Percentiles rank a stretch among this genome's conserved stretches.
Evolutionary conservation across 768 basidiomycete species (phyloP).

Genomic region (Lentinula boryana): DNA sequence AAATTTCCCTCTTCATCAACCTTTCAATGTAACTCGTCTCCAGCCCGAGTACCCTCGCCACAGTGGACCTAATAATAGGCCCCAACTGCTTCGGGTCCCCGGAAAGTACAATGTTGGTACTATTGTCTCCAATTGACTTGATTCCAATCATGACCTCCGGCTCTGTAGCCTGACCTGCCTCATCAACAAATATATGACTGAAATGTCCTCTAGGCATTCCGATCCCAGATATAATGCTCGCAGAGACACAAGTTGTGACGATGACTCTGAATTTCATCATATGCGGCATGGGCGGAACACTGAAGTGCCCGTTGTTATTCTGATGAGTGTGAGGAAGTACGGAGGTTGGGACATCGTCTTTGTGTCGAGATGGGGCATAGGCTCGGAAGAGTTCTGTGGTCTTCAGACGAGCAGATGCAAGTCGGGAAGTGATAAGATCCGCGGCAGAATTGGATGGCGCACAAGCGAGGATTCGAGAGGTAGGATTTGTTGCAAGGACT

Average conservation of each 20-base stretch:
- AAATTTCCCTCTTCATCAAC: conserved; percentile 20
- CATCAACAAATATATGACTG: conserved; percentile 64
- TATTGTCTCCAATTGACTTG: conserved; percentile 26
- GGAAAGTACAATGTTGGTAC: conserved; percentile 33
- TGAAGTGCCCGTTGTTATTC: conserved; percentile 30
- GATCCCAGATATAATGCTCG: conserved; percentile 47
- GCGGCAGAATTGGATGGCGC: conserved; percentile 66
- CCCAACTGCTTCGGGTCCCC: conserved; percentile 45
- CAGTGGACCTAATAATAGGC: conserved; percentile 33
- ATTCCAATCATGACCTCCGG: conserved; percentile 53
- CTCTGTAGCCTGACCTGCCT: conserved; percentile 70
- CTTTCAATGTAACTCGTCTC: conserved; percentile 34
- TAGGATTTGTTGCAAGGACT: conserved; percentile 30
- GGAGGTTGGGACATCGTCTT: conserved; percentile 37
- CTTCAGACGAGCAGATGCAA: conserved; percentile 21
- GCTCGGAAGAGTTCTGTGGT: conserved; percentile 45
- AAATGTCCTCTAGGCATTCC: conserved; percentile 59
- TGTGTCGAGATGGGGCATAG: conserved; percentile 45
- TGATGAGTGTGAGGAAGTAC: conserved; percentile 31
- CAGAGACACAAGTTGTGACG: conserved; percentile 63
- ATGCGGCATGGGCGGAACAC: conserved; percentile 28
- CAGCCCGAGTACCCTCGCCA: conserved; percentile 32
- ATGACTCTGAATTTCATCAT: conserved; percentile 45
- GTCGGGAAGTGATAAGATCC: conserved; percentile 47
- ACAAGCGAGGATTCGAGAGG: conserved; percentile 46